phyloP scores from a whole-genome alignment of 2,329 filamentous ascomycete species.

The Fusarium circinatum region DNA sequence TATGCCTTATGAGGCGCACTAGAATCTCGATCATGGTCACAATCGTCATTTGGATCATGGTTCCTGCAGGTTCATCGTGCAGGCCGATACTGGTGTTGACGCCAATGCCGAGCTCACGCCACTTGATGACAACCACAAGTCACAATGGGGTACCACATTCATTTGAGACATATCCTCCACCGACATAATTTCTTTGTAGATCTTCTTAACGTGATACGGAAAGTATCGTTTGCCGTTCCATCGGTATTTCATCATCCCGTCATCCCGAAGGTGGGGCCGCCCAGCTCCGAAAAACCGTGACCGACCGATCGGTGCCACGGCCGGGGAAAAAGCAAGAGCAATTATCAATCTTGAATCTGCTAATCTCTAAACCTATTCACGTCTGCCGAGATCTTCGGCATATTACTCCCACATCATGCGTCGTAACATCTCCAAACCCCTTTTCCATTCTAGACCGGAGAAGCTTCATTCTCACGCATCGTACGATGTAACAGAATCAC shows the following conservation, averaged over 20 bases:
- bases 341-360: not conserved
- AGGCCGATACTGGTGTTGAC: not conserved
- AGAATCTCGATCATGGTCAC: not conserved
- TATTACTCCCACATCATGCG: not conserved
- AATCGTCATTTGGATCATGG: not conserved
- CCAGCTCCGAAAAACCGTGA: constrained; percentile 2
- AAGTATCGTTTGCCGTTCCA: not conserved
- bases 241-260: not conserved
- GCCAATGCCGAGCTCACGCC: constrained; percentile 1
- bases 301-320: not conserved
- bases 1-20: not conserved
- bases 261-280: constrained; percentile 13
- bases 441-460: constrained; percentile 8
- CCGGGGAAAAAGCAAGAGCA: not conserved
- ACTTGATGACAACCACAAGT: not conserved
- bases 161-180: not conserved
- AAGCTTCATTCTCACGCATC: constrained; percentile 24
- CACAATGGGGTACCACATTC: rapidly evolving
- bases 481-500: constrained; percentile 35
- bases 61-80: constrained; percentile 17
- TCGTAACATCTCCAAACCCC: not conserved
- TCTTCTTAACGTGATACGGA: not conserved
- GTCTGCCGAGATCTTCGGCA: not conserved
- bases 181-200: not conserved
- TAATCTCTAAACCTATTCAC: not conserved